Evolutionary conservation across 1,284 basidiomycete species (phyloP), one percentile per base, ranked within the genome.

Genomic region (Wallemia mellicola): DNA sequence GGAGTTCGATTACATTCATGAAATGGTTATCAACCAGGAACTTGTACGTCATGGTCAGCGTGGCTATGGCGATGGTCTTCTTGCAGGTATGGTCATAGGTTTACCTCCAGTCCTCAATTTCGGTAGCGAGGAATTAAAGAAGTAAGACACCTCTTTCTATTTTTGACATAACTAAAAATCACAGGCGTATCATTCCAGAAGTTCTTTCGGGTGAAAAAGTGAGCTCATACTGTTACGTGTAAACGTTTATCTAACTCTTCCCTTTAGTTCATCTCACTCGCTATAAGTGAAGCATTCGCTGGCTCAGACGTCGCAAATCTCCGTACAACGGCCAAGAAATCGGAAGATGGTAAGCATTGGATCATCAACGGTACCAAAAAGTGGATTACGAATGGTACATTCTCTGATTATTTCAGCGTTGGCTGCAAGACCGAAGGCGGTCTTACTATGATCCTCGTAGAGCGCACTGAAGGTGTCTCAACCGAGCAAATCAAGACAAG

Each of bases 371-470:
- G 86, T 7, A 87, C 84, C 5, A 91, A 92, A 71, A 74, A 74
- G 64, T 94, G 89, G 89, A 95, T 95, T 66, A 91, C 89, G 56
- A 94, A 89, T 65, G 86, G 84, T 58, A 72, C 71, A n/a, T 63
- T 61, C 58, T 67, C 70, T 54, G 69, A 71, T 65, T 73, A 72
- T 71, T 83, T 83, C 68, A 80, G 77, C 32, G 77, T 27, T 1
- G 26, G n/a, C 27, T 61, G 48, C 25, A 66, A 70, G 64, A 70
- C 70, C 25, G 75, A 85, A 69, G 79, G 83, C 62, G 87, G 88
- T 27, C 79, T 88, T 62, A 86, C 85, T 2, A 83, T 86, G 62
- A 79, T 94, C 63, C 75, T 91, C 56, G 79, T 91, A 25, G 79
- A 82, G 64, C 77, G 83, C 57, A 73, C 75, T 14, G 79, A 82